phyloP scores from a whole-genome alignment of 495 filamentous ascomycete species.

The Neurospora sp. region DNA sequence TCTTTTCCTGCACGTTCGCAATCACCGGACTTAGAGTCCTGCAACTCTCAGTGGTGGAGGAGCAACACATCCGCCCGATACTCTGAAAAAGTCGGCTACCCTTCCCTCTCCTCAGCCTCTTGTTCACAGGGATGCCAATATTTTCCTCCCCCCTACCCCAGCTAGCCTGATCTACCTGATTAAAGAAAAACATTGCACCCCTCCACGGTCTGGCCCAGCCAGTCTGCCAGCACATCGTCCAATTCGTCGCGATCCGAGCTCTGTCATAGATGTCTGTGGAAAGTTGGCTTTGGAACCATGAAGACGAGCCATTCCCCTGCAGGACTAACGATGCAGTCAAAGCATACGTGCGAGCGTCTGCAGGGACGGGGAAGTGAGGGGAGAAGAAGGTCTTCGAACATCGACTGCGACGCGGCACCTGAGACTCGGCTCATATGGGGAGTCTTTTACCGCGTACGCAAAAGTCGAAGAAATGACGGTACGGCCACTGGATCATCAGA shows the following conservation, averaged over 20 bases:
- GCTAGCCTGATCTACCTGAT: background rate
- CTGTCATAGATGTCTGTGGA: background rate
- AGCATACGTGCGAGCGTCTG: background rate
- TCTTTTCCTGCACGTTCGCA: background rate
- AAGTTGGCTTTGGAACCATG: background rate
- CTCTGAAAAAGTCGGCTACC: background rate
- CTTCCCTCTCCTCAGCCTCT: background rate
- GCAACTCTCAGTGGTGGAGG: background rate
- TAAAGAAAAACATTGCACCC: background rate
- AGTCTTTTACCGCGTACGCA: background rate
- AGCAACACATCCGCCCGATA: background rate
- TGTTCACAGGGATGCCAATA: background rate
- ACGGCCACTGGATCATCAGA: background rate
- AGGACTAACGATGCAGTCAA: background rate
- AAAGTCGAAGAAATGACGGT: background rate
- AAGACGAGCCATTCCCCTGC: background rate
- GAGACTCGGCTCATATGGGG: background rate
- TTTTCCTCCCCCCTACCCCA: background rate
- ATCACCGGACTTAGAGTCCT: background rate
- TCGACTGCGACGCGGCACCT: background rate
- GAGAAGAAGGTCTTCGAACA: background rate
- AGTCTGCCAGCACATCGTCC: background rate
- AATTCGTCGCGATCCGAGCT: background rate
- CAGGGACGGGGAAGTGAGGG: background rate
- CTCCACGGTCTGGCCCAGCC: background rate